phyloP scores from a whole-genome alignment of 2,329 filamentous ascomycete species.

The Fusarium torulosum region DNA sequence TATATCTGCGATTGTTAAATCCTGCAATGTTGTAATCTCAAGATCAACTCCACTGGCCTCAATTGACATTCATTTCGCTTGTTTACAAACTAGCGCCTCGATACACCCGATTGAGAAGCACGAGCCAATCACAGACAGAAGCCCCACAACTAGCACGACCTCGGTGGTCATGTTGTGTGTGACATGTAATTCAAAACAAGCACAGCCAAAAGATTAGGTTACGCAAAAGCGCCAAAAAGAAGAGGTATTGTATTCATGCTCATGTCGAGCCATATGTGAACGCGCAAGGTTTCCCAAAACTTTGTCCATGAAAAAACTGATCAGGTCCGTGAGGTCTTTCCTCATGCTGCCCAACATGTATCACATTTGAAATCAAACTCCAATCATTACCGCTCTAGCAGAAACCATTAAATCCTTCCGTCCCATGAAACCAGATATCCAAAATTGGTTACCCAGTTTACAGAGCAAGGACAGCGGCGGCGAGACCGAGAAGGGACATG shows the following conservation, averaged over 20 bases:
- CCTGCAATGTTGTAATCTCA: background rate
- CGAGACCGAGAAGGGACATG: constrained; percentile 60
- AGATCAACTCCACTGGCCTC: background rate
- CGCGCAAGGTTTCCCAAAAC: constrained; percentile 42
- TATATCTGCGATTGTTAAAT: too few species aligned
- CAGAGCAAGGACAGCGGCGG: constrained; percentile 64
- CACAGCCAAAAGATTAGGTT: constrained; percentile 6
- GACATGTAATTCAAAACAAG: background rate
- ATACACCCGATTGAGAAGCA: constrained; percentile 30
- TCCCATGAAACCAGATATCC: constrained; percentile 15
- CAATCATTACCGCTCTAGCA: constrained; percentile 44
- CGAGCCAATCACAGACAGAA: constrained; percentile 19
- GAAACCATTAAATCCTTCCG: constrained; percentile 42
- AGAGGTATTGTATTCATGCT: constrained; percentile 48
- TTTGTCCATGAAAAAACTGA: constrained; percentile 48
- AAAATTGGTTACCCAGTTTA: constrained; percentile 52
- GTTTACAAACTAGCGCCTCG: constrained; percentile 3
- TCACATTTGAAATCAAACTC: constrained; percentile 42
- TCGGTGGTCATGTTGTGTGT: constrained; percentile 2
- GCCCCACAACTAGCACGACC: constrained; percentile 10
- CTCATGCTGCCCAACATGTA: constrained; percentile 38
- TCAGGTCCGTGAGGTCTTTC: constrained; percentile 27
- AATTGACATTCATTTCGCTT: constrained; percentile 32
- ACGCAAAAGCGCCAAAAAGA: constrained; percentile 36
- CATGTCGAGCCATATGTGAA: constrained; percentile 46